These are phyloP conservation scores for Tylopilus sp. DNA, from an alignment of 768 basidiomycete species.

Conservation along the genomic window DNA sequence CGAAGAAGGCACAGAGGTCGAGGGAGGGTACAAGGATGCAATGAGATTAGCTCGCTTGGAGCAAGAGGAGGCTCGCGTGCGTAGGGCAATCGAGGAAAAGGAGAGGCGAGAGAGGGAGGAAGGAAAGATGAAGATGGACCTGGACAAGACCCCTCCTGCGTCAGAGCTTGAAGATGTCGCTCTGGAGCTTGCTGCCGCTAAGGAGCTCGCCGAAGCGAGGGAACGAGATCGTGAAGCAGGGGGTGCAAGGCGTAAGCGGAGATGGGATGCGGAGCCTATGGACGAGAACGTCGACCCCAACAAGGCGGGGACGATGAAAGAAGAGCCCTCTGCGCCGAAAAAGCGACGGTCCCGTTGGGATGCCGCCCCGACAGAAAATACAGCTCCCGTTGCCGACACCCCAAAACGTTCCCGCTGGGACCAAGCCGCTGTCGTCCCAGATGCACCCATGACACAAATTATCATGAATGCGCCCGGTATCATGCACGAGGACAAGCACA, in stretches of 20 bases:
- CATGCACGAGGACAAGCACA: constrained; percentile 92
- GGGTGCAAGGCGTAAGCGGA: constrained; percentile 67
- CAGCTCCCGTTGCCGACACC: constrained; percentile 48
- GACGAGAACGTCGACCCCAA: constrained; percentile 69
- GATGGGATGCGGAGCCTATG: constrained; percentile 70
- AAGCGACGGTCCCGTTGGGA: constrained; percentile 97
- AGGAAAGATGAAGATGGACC: constrained; percentile 73
- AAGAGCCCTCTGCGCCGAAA: constrained; percentile 76
- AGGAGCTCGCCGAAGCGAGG: constrained; percentile 36
- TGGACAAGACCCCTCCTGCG: constrained; percentile 90
- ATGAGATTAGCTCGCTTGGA: constrained; percentile 91
- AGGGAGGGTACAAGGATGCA: constrained; percentile 93
- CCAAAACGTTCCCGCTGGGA: constrained; percentile 97
- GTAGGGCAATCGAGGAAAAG: constrained; percentile 84
- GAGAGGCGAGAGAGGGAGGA: constrained; percentile 73
- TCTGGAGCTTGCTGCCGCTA: constrained; percentile 57
- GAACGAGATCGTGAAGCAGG: constrained; percentile 37
- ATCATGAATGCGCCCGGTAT: constrained; percentile 85
- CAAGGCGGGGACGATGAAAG: constrained; percentile 62
- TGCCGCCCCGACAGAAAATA: constrained; percentile 76
- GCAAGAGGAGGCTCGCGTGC: constrained; percentile 87
- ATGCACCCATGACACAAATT: constrained; percentile 71
- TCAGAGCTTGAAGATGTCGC: constrained; percentile 72
- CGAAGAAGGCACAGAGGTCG: constrained; percentile 65
- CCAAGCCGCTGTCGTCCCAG: constrained; percentile 76